phyloP scores from a whole-genome alignment of 768 basidiomycete species.

The Tubosaeta sp. region DNA sequence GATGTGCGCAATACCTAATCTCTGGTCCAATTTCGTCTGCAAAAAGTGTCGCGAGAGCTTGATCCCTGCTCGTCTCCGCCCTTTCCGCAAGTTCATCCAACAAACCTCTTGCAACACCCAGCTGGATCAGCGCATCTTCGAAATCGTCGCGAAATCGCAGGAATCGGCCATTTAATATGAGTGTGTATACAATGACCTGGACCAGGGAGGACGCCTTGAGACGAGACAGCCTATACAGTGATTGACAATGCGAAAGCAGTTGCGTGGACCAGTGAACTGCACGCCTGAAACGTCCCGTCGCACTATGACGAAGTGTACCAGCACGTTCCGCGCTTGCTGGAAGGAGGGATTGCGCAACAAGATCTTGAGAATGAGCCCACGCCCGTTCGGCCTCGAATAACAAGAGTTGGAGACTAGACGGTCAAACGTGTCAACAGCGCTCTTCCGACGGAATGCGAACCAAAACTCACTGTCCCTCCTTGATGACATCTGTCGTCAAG shows the following conservation, averaged over 20 bases:
- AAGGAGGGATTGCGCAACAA: slow-evolving; percentile 48
- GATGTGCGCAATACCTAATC: slow-evolving; percentile 89
- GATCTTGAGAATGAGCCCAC: slow-evolving; percentile 86
- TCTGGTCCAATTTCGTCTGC: slow-evolving; percentile 87
- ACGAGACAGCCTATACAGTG: slow-evolving; percentile 48
- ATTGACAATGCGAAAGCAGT: slow-evolving; percentile 68
- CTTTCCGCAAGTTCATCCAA: slow-evolving; percentile 61
- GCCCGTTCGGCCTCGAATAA: slow-evolving; percentile 91
- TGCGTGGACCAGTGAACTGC: slow-evolving; percentile 76
- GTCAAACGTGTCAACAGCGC: slow-evolving; percentile 8
- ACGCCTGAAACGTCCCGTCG: slow-evolving; percentile 77
- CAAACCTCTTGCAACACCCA: slow-evolving; percentile 72
- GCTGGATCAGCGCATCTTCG: slow-evolving; percentile 67
- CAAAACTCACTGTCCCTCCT: slow-evolving; percentile 75
- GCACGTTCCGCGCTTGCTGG: slow-evolving; percentile 50
- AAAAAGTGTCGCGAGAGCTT: slow-evolving; percentile 81
- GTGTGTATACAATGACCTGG: slow-evolving; percentile 73
- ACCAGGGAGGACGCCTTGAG: slow-evolving; percentile 57
- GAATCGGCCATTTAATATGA: slow-evolving; percentile 80
- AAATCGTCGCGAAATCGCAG: slow-evolving; percentile 73
- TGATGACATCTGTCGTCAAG: slow-evolving; percentile 62
- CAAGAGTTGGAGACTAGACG: slow-evolving; percentile 68
- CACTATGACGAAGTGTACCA: slow-evolving; percentile 61
- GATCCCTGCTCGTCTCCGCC: slow-evolving; percentile 74
- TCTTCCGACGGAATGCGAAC: background rate